Percentiles rank a stretch among this genome's conserved stretches.
Evolutionary conservation across 208 protist species (phyloP).

Genomic region (Leishmania lainsoni): DNA sequence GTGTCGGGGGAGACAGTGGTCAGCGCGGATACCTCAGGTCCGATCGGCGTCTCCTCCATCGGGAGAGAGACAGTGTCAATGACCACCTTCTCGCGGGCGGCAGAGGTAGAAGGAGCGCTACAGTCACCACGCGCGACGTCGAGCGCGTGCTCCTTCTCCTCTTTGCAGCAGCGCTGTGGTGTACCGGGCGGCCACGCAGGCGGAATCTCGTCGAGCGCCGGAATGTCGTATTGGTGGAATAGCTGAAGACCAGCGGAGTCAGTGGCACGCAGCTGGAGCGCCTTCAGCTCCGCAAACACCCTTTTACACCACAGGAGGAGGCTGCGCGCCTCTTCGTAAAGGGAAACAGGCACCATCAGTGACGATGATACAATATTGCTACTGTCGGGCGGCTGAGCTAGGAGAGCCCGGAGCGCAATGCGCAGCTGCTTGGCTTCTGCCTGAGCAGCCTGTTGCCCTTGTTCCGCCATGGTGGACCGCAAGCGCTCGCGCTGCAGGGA

Average conservation of each 20-base stretch:
- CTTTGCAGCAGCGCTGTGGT: background rate
- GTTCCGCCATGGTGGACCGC: slow-evolving; percentile 28
- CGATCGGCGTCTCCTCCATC: slow-evolving; percentile 12
- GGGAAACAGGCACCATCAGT: slow-evolving; percentile 6
- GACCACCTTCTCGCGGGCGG: background rate
- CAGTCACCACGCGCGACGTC: background rate
- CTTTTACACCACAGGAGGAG: slow-evolving; percentile 15
- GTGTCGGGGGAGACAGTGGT: slow-evolving; percentile 24
- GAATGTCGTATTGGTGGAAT: slow-evolving; percentile 24
- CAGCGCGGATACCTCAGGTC: slow-evolving; percentile 14
- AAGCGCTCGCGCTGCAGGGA: slow-evolving; percentile 29
- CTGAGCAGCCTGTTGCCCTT: slow-evolving; percentile 5
- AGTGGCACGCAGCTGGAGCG: slow-evolving; percentile 26
- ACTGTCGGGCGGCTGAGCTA: background rate
- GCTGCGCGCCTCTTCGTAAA: slow-evolving; percentile 26
- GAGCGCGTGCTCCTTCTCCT: background rate
- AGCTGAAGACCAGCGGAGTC: slow-evolving; percentile 21
- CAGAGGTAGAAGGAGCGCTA: background rate
- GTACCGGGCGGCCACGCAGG: slow-evolving; percentile 13
- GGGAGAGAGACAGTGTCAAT: background rate
- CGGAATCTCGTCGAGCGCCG: slow-evolving; percentile 24
- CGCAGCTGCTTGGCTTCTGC: slow-evolving; percentile 29
- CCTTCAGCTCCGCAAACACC: slow-evolving; percentile 29
- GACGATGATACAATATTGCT: background rate
- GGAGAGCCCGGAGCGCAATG: slow-evolving; percentile 4